A percentile compares a stretch with the other conserved stretches of the same genome.
Evolutionary conservation across 768 basidiomycete genomes (phyloP).

Genomic region (Flagelloscypha sp.): DNA sequence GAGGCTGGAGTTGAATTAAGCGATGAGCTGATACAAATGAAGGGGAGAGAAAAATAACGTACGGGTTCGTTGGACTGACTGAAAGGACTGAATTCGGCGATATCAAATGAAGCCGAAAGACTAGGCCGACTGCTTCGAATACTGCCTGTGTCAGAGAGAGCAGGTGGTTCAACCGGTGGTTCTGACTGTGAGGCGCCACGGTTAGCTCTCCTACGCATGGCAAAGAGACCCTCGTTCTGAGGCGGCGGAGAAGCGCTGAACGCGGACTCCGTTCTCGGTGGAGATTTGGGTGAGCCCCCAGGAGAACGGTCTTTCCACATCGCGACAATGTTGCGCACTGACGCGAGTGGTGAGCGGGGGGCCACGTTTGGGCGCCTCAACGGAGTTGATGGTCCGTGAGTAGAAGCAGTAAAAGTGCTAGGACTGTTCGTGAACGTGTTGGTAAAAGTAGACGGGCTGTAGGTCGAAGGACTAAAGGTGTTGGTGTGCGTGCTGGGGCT

Average conservation of each 20-base stretch:
- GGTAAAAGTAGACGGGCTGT: slow-evolving; percentile 37
- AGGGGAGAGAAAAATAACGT: slow-evolving; percentile 11
- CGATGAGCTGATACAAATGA: too few relatives aligned
- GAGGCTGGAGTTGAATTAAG: slow-evolving; percentile 58
- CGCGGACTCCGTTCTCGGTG: slow-evolving; percentile 31
- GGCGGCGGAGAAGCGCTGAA: slow-evolving; percentile 27
- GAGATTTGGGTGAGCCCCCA: slow-evolving; percentile 25
- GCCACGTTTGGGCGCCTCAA: slow-evolving; percentile 52
- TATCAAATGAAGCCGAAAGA: slow-evolving; percentile 38
- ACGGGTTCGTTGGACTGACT: background rate
- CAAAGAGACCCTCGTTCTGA: slow-evolving; percentile 21
- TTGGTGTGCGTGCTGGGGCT: slow-evolving; percentile 3
- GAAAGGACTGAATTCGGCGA: slow-evolving; percentile 31
- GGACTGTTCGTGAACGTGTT: slow-evolving; percentile 33
- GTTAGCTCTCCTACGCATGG: slow-evolving; percentile 24
- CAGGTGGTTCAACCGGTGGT: background rate
- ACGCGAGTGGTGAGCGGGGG: slow-evolving; percentile 63
- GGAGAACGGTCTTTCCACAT: slow-evolving; percentile 76
- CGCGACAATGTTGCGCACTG: slow-evolving; percentile 70
- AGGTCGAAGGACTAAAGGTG: slow-evolving; percentile 26
- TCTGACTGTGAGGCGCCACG: slow-evolving; percentile 15
- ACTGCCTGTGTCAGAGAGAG: slow-evolving; percentile 16
- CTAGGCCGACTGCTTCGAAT: slow-evolving; percentile 20
- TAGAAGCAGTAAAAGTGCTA: slow-evolving; percentile 24
- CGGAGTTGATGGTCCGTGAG: slow-evolving; percentile 38